These are phyloP conservation scores for Chrysanthemum lavandulifolium DNA, from an alignment of 129 eudicot genomes.

Conservation along the genomic window DNA sequence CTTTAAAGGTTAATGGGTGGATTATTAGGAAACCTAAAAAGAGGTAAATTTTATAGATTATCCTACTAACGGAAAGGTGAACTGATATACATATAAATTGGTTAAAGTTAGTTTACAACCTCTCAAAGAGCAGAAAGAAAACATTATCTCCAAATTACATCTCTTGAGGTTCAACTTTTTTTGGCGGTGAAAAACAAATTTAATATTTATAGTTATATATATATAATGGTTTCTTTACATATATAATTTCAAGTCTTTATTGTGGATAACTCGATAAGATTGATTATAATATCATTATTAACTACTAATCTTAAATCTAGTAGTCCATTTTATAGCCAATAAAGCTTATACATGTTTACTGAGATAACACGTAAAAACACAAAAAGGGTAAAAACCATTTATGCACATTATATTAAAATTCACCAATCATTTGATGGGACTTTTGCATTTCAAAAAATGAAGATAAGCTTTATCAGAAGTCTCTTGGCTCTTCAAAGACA, in stretches of 20 bases:
- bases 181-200: constrained; percentile 31
- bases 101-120: constrained; percentile 26
- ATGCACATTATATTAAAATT: background rate
- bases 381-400: too few species aligned
- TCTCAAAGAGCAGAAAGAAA: constrained; percentile 19
- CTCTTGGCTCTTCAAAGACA: constrained; percentile 17
- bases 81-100: constrained; percentile 7
- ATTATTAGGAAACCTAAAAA: constrained; percentile 27
- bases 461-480: constrained; percentile 26
- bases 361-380: too few species aligned
- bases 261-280: background rate
- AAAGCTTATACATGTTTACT: too few species aligned
- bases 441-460: constrained; percentile 1
- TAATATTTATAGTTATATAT: constrained; percentile 2
- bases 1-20: constrained; percentile 20
- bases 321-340: too few species aligned
- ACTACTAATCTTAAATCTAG: too few species aligned
- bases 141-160: constrained; percentile 29
- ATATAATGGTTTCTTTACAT: background rate
- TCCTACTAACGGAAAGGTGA: constrained; percentile 29
- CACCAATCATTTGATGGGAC: constrained; percentile 26
- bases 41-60: constrained; percentile 28
- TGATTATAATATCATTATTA: too few species aligned
- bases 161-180: constrained; percentile 22
- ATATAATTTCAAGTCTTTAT: background rate